Conservation (phyloP, 345 rosid species). For the Limnanthes douglasii region DNA sequence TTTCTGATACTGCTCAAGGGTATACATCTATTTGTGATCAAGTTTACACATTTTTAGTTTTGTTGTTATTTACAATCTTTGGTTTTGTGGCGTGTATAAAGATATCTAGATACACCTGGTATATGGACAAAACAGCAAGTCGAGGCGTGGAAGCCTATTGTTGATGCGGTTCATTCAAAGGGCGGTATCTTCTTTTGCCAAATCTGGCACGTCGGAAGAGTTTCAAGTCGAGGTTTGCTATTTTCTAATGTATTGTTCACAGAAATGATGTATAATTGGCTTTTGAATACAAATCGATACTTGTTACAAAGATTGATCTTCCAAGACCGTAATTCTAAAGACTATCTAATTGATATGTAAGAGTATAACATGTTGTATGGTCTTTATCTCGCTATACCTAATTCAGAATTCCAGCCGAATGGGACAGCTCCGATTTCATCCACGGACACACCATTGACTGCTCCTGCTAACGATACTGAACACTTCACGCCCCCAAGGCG, state of each 20-base stretch:
- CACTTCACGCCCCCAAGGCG: conserved; percentile 40
- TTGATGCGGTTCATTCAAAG: conserved; percentile 56
- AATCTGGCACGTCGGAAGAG: conserved; percentile 49
- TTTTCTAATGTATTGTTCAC: too few relatives aligned
- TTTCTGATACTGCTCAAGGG: conserved; percentile 58
- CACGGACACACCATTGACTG: conserved; percentile 34
- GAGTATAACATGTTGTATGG: neutral
- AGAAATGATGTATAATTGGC: too few relatives aligned
- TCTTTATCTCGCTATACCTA: neutral
- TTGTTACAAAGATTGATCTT: too few relatives aligned
- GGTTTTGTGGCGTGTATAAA: too few relatives aligned
- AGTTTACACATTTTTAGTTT: neutral
- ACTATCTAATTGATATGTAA: neutral
- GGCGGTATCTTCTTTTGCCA: conserved; percentile 58
- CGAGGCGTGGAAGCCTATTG: conserved; percentile 64
- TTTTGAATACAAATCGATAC: too few relatives aligned
- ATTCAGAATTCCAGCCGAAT: conserved; percentile 40
- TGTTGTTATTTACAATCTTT: too few relatives aligned
- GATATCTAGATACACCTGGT: conserved; percentile 28
- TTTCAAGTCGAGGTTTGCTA: conserved; percentile 27
- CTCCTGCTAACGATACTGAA: conserved; percentile 26
- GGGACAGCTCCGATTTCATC: conserved; percentile 51
- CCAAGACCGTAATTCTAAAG: too few relatives aligned
- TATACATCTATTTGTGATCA: too few relatives aligned
- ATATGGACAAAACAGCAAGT: conserved; percentile 57